Base-by-base conservation (phyloP, 2,329 filamentous ascomycete species). In the Scytalidium lignicola region DNA sequence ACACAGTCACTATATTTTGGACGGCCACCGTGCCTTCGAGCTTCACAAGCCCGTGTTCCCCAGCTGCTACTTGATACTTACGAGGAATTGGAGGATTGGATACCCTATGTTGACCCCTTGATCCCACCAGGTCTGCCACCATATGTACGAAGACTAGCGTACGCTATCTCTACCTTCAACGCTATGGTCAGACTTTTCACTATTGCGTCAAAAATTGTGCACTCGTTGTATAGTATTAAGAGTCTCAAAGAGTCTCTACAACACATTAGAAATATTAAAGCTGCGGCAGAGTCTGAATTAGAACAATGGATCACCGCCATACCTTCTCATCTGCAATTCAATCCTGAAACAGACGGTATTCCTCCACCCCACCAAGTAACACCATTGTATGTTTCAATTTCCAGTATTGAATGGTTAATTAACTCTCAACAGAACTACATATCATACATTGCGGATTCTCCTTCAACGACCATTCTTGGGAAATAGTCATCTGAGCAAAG, bases 391-490 rank as follows among this genome's bases (percentile, higher is more conserved):
- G 48, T 50, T 13, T 23, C 39, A 21, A n/a, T 19, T 52, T 45
- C 58, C n/a, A n/a, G n/a, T 56, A 47, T 3, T 58, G 55, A 22
- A 53, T 26, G 23, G 56, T 54, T n/a, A 52, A 37, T 13, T 37
- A 54, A 37, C 32, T 17, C 4, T 15, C n/a, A 15, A 13, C 5
- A 37, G 32, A 7, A 56, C 58, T 18, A 58, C 65, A 57, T 73
- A 70, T 51, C 61, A 73, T 51, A 65, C 69, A 3, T 63, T 74
- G 15, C 64, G 65, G 7, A 73, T 74, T 41, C 59, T 74, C 0
- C 63, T 74, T 9, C 70, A 74, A 49, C 68, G 71, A 2, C 69
- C 71, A 0, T 73, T 74, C 52, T 62, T 72, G 0, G 64, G 53
- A 6, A 55, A 62, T 42, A 59, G 61, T 13, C 63, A 65, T 43